Base-by-base conservation (phyloP, 257 asterid genomes). In the Nicotiana benthamiana region DNA sequence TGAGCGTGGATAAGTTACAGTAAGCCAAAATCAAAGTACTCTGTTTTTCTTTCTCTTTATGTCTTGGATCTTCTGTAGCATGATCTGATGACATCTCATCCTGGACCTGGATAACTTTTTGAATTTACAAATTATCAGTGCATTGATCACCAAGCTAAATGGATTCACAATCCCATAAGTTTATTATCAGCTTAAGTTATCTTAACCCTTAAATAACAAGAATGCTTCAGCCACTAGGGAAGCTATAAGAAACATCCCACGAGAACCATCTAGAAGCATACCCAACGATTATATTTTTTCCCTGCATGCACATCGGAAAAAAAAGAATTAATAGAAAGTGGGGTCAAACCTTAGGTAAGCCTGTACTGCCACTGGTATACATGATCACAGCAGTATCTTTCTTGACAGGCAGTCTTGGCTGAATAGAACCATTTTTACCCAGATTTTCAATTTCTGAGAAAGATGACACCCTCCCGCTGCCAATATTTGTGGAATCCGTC, bases 331-430 rank as follows among this genome's bases (percentile, higher is more conserved):
- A 48, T 74, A 48, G 22, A 26, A 34, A 53, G 66, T 26, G 6
- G 83, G 57, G 22, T 22, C 59, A 10, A 63, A 94, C 98, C 98
- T 94, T 94, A 68, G 98, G 98, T 75, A 91, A 86, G 89, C 97
- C 97, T 64, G 98, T 92, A 81, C 98, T 94, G 83, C 98, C 98
- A 89, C 97, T 94, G n/a, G 98, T 92, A 88, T 90, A 94, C 98
- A 94, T 94, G 81, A 94, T 88, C 81, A 94, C 96, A 81, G 97
- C 98, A 84, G 87, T 85, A 84, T 94, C 98, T 83, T 89, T 89
- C 87, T 92, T 94, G 82, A 82, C 85, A 16, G 98, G 98, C 80
- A 88, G 76, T 48, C 84, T 89, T 68, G 98, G 86, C 30, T 67
- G 86, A 85, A 87, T 85, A 80, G 93, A 88, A 82, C 80, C 86